Evolutionary conservation across 139 green algal genomes (phyloP), one percentile per base, ranked within the genome.

Genomic region (Gonium pectorale): DNA sequence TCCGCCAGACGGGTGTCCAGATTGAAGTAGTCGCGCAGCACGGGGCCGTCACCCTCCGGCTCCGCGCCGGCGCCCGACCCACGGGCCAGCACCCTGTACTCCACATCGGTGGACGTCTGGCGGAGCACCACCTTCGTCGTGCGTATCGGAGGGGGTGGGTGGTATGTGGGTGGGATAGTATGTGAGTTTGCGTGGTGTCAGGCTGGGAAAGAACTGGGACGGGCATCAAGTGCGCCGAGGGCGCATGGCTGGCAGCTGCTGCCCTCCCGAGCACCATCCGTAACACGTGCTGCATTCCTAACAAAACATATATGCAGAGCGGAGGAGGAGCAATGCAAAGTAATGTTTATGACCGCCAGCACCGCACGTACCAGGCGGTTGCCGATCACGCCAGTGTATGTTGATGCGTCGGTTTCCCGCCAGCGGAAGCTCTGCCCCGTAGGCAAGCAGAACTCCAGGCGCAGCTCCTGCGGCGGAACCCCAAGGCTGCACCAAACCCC

Each of bases 371-470:
- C 92, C 62, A 96, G 88, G 5, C 95, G 87, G 29, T 87, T 52
- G 5, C 93, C 94, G 0, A 98, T 85, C 15, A 99, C 92, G 41
- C 96, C 96, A 0, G 90, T 96, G 91, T 91, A 98, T 62, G 91
- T 78, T 4, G 78, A 80, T 3, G 68, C 37, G 0, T 74, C 86
- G 1, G 77, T 92, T 13, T 86, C 22, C 0, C 90, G 71, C 94
- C 95, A 98, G 6, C 96, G 88, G 82, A 99, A 99, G 22, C 87
- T 94, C 88, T 99, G 96, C 0, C 96, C 96, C 26, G 94, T 97
- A 27, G 91, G 94, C 17, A 98, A 88, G 7, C 93, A 97, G 90
- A 94, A 94, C 21, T 95, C 90, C 22, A 98, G 89, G 0, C 63
- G 75, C 46, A 84, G 63, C 63, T 84, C 62, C 31, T 60, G 29